Percentiles rank a stretch among this genome's conserved stretches.
These are phyloP conservation scores for Aspergillus hiratsukae DNA, from an alignment of 2,329 filamentous ascomycete species.

Conservation along the genomic window DNA sequence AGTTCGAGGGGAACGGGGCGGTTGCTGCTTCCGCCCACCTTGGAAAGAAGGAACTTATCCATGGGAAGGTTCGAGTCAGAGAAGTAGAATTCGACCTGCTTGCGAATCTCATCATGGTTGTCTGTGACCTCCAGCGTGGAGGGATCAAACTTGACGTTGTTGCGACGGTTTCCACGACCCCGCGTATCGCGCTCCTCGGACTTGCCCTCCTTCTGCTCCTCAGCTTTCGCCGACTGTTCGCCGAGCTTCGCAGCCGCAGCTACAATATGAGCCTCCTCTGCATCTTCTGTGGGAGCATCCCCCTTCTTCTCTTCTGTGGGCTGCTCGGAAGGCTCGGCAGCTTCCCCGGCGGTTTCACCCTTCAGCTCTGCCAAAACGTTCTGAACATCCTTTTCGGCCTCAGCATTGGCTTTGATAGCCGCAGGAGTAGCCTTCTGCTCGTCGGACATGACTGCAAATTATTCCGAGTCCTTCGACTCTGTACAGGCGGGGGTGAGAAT, in stretches of 20 bases:
- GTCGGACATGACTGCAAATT: constrained; percentile 29
- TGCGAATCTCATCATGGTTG: constrained; percentile 75
- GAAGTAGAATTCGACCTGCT: constrained; percentile 97
- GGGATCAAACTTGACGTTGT: constrained; percentile 68
- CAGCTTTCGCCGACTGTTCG: constrained; percentile 34
- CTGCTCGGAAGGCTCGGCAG: constrained; percentile 7
- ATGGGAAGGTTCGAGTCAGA: constrained; percentile 82
- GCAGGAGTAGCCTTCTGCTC: constrained; percentile 31
- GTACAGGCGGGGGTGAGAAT: neutral
- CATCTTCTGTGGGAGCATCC: constrained; percentile 25
- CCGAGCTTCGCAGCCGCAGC: constrained; percentile 35
- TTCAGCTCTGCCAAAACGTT: constrained; percentile 44
- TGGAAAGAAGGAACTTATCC: constrained; percentile 80
- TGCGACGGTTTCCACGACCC: constrained; percentile 33
- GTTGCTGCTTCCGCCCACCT: constrained; percentile 73
- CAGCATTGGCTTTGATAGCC: constrained; percentile 31
- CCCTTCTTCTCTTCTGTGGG: constrained; percentile 14
- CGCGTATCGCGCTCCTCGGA: constrained; percentile 19
- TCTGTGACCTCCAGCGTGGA: constrained; percentile 64
- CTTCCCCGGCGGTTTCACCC: constrained; percentile 22
- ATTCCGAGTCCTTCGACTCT: neutral
- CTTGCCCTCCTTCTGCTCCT: constrained; percentile 24
- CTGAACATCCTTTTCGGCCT: constrained; percentile 45
- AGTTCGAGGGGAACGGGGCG: constrained; percentile 67
- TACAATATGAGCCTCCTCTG: constrained; percentile 36